These are phyloP conservation scores for Mercurialis annua DNA, from an alignment of 345 rosid genomes.

Conservation along the genomic window DNA sequence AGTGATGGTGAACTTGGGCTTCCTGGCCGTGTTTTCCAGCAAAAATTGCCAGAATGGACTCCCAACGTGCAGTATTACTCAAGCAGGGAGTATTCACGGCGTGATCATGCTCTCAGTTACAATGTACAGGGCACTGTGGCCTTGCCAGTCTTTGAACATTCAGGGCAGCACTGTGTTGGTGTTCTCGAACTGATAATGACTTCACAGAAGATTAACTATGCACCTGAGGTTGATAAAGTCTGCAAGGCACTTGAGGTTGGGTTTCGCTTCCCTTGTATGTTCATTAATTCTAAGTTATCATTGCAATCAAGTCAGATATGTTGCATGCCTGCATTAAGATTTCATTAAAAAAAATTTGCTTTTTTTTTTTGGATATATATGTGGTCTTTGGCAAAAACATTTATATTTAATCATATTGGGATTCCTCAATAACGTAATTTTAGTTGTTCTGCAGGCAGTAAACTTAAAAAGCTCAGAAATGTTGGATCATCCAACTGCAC, in stretches of 20 bases:
- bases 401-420: conserved; percentile 12
- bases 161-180: conserved; percentile 77
- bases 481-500: conserved; percentile 61
- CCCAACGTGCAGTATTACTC: conserved; percentile 93
- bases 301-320: conserved; percentile 2
- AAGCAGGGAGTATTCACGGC: conserved; percentile 70
- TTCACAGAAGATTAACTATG: conserved; percentile 78
- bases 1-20: conserved; percentile 73
- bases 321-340: background rate
- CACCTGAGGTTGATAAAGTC: conserved; percentile 93
- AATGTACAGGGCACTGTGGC: conserved; percentile 88
- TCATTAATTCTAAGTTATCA: background rate
- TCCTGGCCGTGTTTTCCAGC: conserved; percentile 91
- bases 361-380: background rate
- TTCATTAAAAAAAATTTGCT: background rate
- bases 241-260: conserved; percentile 98
- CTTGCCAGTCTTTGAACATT: conserved; percentile 84
- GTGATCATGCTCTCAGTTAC: conserved; percentile 62
- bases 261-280: conserved; percentile 19
- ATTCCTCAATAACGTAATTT: conserved; percentile 36
- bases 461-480: conserved; percentile 84
- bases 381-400: background rate
- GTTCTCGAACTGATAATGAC: conserved; percentile 90
- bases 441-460: conserved; percentile 71
- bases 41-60: conserved; percentile 88